Evolutionary conservation across 768 basidiomycete species (phyloP).

Genomic region (Lyophyllum atratum): DNA sequence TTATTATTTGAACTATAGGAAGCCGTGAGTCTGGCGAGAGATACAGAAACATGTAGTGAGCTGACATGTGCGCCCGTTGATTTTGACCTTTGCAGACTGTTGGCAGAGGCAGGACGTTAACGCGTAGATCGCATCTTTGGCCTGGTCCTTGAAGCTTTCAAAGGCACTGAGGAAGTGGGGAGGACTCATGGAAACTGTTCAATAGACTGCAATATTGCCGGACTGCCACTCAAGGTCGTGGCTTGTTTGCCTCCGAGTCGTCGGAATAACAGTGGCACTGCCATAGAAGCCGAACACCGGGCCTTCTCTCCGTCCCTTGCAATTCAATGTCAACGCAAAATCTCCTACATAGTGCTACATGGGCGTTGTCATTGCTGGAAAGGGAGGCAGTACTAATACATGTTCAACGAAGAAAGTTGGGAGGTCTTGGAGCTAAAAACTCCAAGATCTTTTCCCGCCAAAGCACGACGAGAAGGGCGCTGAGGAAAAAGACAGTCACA

Average conservation of each 20-base stretch:
- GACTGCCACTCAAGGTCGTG: neutral
- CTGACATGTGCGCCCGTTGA: constrained; percentile 93
- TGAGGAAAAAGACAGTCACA: constrained; percentile 26
- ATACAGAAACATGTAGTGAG: constrained; percentile 17
- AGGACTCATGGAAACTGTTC: constrained; percentile 22
- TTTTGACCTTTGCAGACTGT: constrained; percentile 86
- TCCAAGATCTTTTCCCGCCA: constrained; percentile 29
- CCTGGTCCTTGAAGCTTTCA: constrained; percentile 67
- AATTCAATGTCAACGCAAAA: neutral
- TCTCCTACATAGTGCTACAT: neutral
- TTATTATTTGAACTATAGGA: constrained; percentile 79
- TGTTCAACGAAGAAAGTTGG: neutral
- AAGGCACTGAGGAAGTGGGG: constrained; percentile 47
- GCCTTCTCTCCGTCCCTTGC: neutral
- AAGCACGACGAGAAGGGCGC: constrained; percentile 26
- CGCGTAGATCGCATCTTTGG: constrained; percentile 82
- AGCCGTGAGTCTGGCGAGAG: constrained; percentile 10
- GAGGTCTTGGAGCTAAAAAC: neutral
- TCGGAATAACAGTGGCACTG: constrained; percentile 10
- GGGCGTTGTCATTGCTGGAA: neutral
- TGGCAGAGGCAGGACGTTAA: constrained; percentile 80
- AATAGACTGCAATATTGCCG: too few species aligned
- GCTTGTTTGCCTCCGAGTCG: constrained; percentile 5
- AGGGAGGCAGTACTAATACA: neutral
- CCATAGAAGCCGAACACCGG: neutral